Evolutionary conservation across 805 yeast genomes (phyloP).

Genomic region (Sugiyamaella mastotermitis): DNA sequence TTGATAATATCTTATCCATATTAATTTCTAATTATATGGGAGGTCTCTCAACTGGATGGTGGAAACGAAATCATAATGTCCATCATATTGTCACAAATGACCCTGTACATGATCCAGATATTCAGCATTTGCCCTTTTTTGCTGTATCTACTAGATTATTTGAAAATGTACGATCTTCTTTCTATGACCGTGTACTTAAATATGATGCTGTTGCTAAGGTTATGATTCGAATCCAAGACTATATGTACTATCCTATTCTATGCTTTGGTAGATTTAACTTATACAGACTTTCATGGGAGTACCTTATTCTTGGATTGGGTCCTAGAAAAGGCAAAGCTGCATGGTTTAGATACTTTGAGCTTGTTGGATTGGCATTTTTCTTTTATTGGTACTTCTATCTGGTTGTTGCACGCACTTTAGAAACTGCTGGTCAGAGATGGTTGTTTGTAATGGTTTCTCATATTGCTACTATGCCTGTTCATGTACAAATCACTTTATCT

Average conservation of each 20-base stretch:
- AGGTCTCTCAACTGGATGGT: conserved; percentile 90
- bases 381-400: conserved; percentile 78
- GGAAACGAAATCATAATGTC: conserved; percentile 92
- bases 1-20: conserved; percentile 71
- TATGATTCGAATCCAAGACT: conserved; percentile 59
- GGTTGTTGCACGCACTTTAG: conserved; percentile 45
- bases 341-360: conserved; percentile 76
- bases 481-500: conserved; percentile 82
- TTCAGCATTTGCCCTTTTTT: conserved; percentile 87
- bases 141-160: conserved; percentile 74
- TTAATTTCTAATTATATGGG: conserved; percentile 73
- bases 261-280: conserved; percentile 82
- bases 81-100: conserved; percentile 89
- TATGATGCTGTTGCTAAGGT: conserved; percentile 60
- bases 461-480: conserved; percentile 82
- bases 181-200: conserved; percentile 60
- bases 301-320: conserved; percentile 67
- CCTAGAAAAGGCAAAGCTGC: conserved; percentile 80
- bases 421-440: conserved; percentile 49
- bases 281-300: conserved; percentile 75
- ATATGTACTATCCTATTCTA: conserved; percentile 70
- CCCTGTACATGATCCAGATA: conserved; percentile 91
- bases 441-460: conserved; percentile 67
- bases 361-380: conserved; percentile 63
- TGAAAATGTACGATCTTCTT: conserved; percentile 69